Evolutionary conservation across 495 filamentous ascomycete genomes (phyloP).

Genomic region (Lindgomyces ingoldianus): DNA sequence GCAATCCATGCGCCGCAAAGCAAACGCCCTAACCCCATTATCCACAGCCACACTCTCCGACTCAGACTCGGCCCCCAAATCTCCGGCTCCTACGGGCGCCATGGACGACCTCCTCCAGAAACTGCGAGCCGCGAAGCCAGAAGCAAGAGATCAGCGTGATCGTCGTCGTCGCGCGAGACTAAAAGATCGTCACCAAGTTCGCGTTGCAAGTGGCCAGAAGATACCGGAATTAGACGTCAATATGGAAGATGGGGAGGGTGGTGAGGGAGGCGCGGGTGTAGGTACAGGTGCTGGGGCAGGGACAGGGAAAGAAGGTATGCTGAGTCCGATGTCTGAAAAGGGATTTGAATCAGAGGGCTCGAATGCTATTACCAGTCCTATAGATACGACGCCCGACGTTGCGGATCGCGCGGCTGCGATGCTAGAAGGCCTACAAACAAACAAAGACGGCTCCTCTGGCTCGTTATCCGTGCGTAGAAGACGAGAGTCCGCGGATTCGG

Average conservation of each 20-base stretch:
- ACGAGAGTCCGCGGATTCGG: conserved; percentile 42
- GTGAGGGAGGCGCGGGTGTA: conserved; percentile 37
- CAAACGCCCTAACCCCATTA: conserved; percentile 62
- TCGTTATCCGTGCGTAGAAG: conserved; percentile 40
- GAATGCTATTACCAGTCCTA: conserved; percentile 35
- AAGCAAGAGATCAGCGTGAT: conserved; percentile 83
- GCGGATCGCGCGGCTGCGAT: conserved; percentile 80
- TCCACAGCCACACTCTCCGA: conserved; percentile 42
- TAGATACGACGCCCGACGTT: conserved; percentile 53
- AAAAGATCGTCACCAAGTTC: conserved; percentile 90
- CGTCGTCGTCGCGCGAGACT: conserved; percentile 81
- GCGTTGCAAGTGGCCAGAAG: conserved; percentile 81
- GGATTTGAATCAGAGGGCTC: conserved; percentile 20
- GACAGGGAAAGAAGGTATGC: conserved; percentile 24
- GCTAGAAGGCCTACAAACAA: conserved; percentile 73
- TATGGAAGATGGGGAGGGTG: conserved; percentile 48
- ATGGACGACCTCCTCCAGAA: conserved; percentile 98
- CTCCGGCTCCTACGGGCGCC: conserved; percentile 80
- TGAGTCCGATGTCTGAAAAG: conserved; percentile 26
- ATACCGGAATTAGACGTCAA: conserved; percentile 62
- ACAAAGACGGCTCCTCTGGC: conserved; percentile 48
- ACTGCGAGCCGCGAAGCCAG: conserved; percentile 86
- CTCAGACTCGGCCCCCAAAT: conserved; percentile 54
- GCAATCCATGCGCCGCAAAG: conserved; percentile 85
- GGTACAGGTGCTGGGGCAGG: background rate